Evolutionary conservation across 495 filamentous ascomycete genomes (phyloP).

Genomic region (Baudoinia panamericana): DNA sequence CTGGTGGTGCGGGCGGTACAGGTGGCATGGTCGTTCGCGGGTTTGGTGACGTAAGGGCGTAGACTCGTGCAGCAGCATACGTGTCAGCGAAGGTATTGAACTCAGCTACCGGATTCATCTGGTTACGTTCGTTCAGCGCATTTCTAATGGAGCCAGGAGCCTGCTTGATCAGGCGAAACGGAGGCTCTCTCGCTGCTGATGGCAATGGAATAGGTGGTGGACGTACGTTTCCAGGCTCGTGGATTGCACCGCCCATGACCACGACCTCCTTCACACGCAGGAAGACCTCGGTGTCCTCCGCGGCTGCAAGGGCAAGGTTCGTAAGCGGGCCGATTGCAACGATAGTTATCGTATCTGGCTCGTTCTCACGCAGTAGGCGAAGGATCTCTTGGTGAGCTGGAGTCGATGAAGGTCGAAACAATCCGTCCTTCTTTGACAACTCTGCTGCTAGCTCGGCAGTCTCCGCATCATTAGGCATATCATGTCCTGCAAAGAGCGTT

Average conservation of each 20-base stretch:
- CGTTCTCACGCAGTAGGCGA: conserved; percentile 59
- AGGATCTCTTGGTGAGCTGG: conserved; percentile 78
- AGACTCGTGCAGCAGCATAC: conserved; percentile 69
- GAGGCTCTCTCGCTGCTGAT: conserved; percentile 7
- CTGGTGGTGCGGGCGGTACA: conserved; percentile 22
- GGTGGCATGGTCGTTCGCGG: conserved; percentile 62
- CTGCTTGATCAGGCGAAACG: conserved; percentile 25
- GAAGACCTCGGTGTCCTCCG: conserved; percentile 74
- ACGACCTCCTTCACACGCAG: conserved; percentile 78
- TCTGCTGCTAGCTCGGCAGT: conserved; percentile 24
- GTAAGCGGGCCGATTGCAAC: conserved; percentile 83
- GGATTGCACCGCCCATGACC: conserved; percentile 91
- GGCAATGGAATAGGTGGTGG: conserved; percentile 2
- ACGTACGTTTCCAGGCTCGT: conserved; percentile 60
- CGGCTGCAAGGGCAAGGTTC: conserved; percentile 77
- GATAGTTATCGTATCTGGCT: conserved; percentile 72
- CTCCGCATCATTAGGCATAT: conserved; percentile 29
- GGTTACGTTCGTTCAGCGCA: conserved; percentile 26
- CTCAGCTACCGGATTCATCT: conserved; percentile 39
- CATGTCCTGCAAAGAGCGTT: conserved; percentile 54
- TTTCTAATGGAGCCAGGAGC: conserved; percentile 21
- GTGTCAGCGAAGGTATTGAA: conserved; percentile 38
- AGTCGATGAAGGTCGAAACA: conserved; percentile 58
- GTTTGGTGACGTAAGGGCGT: conserved; percentile 70
- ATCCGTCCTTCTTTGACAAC: conserved; percentile 28